Evolutionary conservation across 2,329 filamentous ascomycete genomes (phyloP).

Genomic region (Emmonsiellopsis sp.): DNA sequence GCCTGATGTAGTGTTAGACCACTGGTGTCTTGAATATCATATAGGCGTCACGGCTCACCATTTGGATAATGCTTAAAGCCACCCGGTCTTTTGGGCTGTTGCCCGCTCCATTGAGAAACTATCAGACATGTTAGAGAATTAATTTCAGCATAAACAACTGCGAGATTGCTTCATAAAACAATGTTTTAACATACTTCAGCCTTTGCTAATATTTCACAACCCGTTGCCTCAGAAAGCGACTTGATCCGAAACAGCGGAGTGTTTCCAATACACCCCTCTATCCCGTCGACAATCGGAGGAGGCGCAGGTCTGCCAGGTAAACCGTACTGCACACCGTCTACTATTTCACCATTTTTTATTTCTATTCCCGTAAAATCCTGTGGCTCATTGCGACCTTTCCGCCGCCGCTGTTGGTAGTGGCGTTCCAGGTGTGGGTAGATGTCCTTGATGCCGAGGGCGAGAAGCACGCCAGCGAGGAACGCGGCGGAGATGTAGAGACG

Average conservation of each 20-base stretch:
- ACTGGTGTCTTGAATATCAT: conserved; percentile 3
- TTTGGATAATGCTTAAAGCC: conserved; percentile 76
- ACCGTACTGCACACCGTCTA: conserved; percentile 1
- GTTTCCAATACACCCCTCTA: conserved; percentile 87
- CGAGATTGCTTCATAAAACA: background rate
- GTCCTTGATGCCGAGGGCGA: conserved; percentile 71
- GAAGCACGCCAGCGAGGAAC: conserved; percentile 66
- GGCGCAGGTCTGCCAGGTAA: conserved; percentile 22
- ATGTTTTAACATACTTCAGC: conserved; percentile 52
- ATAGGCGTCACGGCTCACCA: conserved; percentile 29
- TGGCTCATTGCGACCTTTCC: background rate
- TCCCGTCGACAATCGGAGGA: conserved; percentile 57
- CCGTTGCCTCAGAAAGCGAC: conserved; percentile 75
- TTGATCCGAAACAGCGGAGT: conserved; percentile 82
- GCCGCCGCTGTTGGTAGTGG: conserved; percentile 46
- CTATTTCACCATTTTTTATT: conserved; percentile 40
- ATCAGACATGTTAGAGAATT: conserved; percentile 9
- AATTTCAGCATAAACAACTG: background rate
- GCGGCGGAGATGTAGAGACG: conserved; percentile 37
- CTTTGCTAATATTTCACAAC: conserved; percentile 83
- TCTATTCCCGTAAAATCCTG: conserved; percentile 12
- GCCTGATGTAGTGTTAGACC: conserved; percentile 40
- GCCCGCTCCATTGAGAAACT: conserved; percentile 88
- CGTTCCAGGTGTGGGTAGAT: conserved; percentile 62
- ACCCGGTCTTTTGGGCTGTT: conserved; percentile 93